Evolutionary conservation across 169 alveolate genomes (phyloP).

Genomic region (Babesia gibsoni): DNA sequence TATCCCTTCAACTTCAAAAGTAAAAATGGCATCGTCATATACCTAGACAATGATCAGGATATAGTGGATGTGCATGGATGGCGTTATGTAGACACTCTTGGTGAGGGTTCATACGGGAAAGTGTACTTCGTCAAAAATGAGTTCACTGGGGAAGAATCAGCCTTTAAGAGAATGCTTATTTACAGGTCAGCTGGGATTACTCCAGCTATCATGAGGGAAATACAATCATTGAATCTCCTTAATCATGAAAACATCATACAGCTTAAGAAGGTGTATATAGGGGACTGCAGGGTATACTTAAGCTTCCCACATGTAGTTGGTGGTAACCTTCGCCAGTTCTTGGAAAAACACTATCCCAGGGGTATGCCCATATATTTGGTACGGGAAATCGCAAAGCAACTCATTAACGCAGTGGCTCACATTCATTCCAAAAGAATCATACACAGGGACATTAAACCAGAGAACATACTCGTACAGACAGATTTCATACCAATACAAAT

Average conservation of each 20-base stretch:
- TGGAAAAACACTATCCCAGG: constrained; percentile 62
- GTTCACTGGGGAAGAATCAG: constrained; percentile 46
- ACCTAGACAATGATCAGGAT: constrained; percentile 44
- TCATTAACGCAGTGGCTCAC: constrained; percentile 74
- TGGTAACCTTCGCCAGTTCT: constrained; percentile 67
- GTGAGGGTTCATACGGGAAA: constrained; percentile 63
- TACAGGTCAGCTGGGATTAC: constrained; percentile 81
- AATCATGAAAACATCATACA: constrained; percentile 66
- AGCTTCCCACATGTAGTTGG: constrained; percentile 67
- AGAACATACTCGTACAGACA: constrained; percentile 66
- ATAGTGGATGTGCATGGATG: constrained; percentile 54
- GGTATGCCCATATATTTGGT: constrained; percentile 66
- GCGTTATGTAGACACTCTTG: constrained; percentile 57
- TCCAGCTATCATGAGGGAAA: constrained; percentile 68
- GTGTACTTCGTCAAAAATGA: constrained; percentile 54
- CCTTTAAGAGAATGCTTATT: constrained; percentile 51
- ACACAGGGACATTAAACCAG: constrained; percentile 75
- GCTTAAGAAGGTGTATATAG: constrained; percentile 69
- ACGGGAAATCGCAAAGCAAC: constrained; percentile 65
- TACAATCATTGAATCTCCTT: constrained; percentile 62
- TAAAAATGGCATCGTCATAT: background rate
- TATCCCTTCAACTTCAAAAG: background rate
- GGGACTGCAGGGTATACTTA: constrained; percentile 68
- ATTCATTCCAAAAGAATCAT: constrained; percentile 78
- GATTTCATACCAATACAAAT: too few relatives aligned